Evolutionary conservation across 108 stramenopile genomes (phyloP).

Genomic region (Cyclotella sp.): DNA sequence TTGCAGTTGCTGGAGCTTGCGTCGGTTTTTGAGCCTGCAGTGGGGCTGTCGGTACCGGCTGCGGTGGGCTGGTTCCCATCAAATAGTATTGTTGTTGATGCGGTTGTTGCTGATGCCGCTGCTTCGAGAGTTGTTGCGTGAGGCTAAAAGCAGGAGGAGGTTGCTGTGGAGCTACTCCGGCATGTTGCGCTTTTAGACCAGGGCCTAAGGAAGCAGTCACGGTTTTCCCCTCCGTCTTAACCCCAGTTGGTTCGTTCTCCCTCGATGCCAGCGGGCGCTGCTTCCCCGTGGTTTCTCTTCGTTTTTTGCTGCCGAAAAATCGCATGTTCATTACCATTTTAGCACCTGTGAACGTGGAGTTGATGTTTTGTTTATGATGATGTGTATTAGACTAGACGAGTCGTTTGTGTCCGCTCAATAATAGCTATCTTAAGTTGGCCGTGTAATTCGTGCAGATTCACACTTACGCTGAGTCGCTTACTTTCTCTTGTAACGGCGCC

Average conservation of each 20-base stretch:
- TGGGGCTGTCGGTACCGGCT: background rate
- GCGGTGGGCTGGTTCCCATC: background rate
- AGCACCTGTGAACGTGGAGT: background rate
- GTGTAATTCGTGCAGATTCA: background rate
- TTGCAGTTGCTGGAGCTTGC: background rate
- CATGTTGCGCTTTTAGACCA: too few relatives aligned
- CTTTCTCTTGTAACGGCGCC: background rate
- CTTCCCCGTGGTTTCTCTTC: background rate
- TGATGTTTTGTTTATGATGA: background rate
- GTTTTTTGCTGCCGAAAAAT: conserved; percentile 6
- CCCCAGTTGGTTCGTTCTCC: background rate
- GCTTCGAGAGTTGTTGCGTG: background rate
- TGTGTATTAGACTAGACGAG: too few relatives aligned
- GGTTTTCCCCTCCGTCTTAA: background rate
- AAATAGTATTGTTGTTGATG: background rate
- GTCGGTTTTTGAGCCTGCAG: background rate
- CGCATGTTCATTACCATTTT: background rate
- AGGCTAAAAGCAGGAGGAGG: too few relatives aligned
- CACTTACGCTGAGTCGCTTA: conserved; percentile 5
- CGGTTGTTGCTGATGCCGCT: background rate
- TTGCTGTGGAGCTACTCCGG: too few relatives aligned
- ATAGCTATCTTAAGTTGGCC: background rate
- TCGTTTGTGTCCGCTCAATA: background rate
- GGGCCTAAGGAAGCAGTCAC: too few relatives aligned
- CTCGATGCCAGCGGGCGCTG: background rate